Percentiles rank a stretch among this genome's conserved stretches.
These are phyloP conservation scores for Amanita pallidorosea DNA, from an alignment of 768 basidiomycete species.

Conservation along the genomic window DNA sequence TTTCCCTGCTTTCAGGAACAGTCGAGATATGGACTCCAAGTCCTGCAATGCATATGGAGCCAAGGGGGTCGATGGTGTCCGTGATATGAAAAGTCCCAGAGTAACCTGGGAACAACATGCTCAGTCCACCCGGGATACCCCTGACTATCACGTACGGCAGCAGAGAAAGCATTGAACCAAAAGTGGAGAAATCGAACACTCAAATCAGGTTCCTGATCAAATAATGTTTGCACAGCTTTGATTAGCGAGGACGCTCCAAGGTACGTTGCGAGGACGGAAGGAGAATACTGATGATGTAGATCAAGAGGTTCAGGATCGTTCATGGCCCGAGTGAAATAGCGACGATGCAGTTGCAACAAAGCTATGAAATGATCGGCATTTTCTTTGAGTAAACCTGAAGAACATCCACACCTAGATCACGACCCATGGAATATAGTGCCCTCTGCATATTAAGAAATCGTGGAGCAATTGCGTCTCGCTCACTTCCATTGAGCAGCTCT, in stretches of 20 bases:
- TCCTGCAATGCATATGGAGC: slow-evolving; percentile 51
- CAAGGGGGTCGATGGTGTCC: slow-evolving; percentile 47
- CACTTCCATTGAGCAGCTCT: slow-evolving; percentile 32
- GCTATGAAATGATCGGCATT: slow-evolving; percentile 23
- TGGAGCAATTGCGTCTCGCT: slow-evolving; percentile 23
- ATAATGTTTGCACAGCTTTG: slow-evolving; percentile 42
- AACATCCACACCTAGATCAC: slow-evolving; percentile 43
- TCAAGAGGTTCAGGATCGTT: slow-evolving; percentile 42
- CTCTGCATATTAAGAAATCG: slow-evolving; percentile 58
- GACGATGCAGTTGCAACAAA: slow-evolving; percentile 56
- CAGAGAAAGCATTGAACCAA: slow-evolving; percentile 70
- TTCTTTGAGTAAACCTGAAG: slow-evolving; percentile 1
- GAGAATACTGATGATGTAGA: slow-evolving; percentile 50
- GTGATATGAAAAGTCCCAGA: slow-evolving; percentile 51
- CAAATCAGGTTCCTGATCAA: slow-evolving; percentile 46
- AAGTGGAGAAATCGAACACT: slow-evolving; percentile 58
- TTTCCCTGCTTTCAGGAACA: slow-evolving; percentile 47
- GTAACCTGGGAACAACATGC: slow-evolving; percentile 34
- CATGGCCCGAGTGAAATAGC: slow-evolving; percentile 58
- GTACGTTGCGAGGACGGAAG: slow-evolving; percentile 64
- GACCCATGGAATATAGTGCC: slow-evolving; percentile 46
- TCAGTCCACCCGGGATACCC: too few relatives aligned
- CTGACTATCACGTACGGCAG: slow-evolving; percentile 37
- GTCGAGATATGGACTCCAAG: slow-evolving; percentile 43
- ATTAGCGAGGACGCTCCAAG: slow-evolving; percentile 48